Evolutionary conservation across 2,329 filamentous ascomycete species (phyloP).

Genomic region (Plenodomus tracheiphilus): DNA sequence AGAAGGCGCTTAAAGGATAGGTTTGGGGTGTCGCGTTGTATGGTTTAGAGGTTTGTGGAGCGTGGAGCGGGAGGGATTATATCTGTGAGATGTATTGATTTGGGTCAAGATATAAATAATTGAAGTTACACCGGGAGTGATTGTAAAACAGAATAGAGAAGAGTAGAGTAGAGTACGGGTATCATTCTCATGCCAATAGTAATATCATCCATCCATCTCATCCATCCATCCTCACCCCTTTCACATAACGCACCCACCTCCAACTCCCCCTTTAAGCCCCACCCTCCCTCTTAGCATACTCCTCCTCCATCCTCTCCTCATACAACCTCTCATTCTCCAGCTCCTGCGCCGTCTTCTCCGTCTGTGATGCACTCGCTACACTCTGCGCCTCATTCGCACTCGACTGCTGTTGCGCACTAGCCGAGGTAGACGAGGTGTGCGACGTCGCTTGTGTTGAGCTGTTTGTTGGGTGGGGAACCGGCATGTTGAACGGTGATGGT

Average conservation of each 20-base stretch:
- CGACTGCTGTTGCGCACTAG: slow-evolving; percentile 10
- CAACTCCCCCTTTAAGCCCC: slow-evolving; percentile 28
- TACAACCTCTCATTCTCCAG: slow-evolving; percentile 40
- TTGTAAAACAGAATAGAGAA: too few species aligned
- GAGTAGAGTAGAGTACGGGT: neutral
- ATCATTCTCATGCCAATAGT: neutral
- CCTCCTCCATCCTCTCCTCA: slow-evolving; percentile 46
- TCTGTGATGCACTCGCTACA: slow-evolving; percentile 28
- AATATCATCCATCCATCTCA: slow-evolving; percentile 1
- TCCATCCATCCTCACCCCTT: neutral
- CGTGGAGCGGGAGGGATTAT: too few species aligned
- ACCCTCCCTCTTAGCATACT: slow-evolving; percentile 46
- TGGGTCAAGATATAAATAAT: too few species aligned
- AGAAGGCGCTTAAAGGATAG: slow-evolving; percentile 38
- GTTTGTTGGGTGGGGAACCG: neutral
- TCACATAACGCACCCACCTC: neutral
- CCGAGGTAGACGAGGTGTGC: too few species aligned
- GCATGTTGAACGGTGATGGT: neutral
- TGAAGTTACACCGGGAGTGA: too few species aligned
- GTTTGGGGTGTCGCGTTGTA: neutral
- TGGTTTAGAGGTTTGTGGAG: neutral
- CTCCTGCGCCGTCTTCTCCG: slow-evolving; percentile 35
- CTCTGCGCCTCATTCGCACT: slow-evolving; percentile 13
- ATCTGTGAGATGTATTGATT: too few species aligned
- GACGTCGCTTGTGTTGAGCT: slow-evolving; percentile 12